Evolutionary conservation across 2,329 filamentous ascomycete species (phyloP).

Genomic region (Cladosporium sp.): DNA sequence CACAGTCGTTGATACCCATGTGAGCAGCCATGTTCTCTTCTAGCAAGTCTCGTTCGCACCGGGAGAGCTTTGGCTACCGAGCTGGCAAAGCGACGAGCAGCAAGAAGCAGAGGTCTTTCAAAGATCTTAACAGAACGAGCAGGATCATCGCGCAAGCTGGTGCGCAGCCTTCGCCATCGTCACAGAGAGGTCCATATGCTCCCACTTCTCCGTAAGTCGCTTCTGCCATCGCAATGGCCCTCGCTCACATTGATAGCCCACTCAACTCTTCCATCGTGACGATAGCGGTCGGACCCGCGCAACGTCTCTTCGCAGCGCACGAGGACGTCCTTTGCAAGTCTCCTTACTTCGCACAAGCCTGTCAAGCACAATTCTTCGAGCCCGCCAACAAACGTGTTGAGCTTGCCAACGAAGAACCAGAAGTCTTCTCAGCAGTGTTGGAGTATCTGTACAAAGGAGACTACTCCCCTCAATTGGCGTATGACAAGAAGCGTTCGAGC

Average conservation of each 20-base stretch:
- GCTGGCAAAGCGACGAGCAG: constrained; percentile 29
- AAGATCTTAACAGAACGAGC: constrained; percentile 26
- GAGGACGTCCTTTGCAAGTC: constrained; percentile 77
- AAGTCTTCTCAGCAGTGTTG: constrained; percentile 84
- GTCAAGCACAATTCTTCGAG: constrained; percentile 61
- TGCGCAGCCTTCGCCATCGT: constrained; percentile 20
- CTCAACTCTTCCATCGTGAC: constrained; percentile 75
- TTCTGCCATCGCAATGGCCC: background rate
- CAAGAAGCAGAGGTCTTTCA: constrained; percentile 33
- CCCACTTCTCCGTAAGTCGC: constrained; percentile 30
- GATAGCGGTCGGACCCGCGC: constrained; percentile 63
- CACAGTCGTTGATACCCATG: background rate
- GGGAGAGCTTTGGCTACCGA: constrained; percentile 32
- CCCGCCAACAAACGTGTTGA: constrained; percentile 64
- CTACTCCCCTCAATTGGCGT: constrained; percentile 78
- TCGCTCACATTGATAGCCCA: background rate
- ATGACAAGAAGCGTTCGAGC: constrained; percentile 73
- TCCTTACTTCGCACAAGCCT: constrained; percentile 69
- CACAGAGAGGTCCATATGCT: constrained; percentile 24
- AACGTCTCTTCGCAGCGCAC: constrained; percentile 86
- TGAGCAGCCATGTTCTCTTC: constrained; percentile 25
- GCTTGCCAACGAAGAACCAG: constrained; percentile 79
- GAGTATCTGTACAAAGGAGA: constrained; percentile 94
- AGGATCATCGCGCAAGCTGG: constrained; percentile 23
- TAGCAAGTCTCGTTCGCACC: constrained; percentile 28